phyloP scores from a whole-genome alignment of 2,329 filamentous ascomycete genomes.

The Huntiella savannae region DNA sequence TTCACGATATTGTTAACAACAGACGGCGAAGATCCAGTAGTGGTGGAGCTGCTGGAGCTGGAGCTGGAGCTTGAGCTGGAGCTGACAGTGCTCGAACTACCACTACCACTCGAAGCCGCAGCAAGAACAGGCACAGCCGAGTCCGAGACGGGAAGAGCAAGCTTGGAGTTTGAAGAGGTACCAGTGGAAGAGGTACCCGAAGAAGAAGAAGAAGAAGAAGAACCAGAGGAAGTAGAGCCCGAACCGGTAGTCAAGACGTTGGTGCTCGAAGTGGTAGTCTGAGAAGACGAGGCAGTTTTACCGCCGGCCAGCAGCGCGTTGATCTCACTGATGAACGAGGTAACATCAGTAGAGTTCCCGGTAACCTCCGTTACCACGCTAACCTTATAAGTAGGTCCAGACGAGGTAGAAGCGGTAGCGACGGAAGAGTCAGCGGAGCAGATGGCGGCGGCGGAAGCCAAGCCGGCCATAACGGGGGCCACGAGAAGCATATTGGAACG shows the following conservation, averaged over 20 bases:
- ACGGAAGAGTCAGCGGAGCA: background rate
- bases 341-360: too few species aligned
- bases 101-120: too few species aligned
- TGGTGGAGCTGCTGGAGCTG: background rate
- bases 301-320: background rate
- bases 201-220: background rate
- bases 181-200: background rate
- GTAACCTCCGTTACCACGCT: too few species aligned
- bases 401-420: background rate
- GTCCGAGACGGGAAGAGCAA: background rate
- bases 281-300: background rate
- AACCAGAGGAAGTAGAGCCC: background rate
- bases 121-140: too few species aligned
- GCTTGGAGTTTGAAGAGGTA: background rate
- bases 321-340: too few species aligned
- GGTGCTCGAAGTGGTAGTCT: background rate
- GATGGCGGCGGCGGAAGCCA: constrained; percentile 1
- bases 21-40: background rate
- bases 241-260: background rate
- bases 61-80: background rate
- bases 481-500: constrained; percentile 8
- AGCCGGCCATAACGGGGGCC: constrained; percentile 8
- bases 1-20: background rate
- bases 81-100: background rate
- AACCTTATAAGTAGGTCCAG: background rate